Conservation (phyloP, 164 flowering plant genomes). For the Macadamia integrifolia region DNA sequence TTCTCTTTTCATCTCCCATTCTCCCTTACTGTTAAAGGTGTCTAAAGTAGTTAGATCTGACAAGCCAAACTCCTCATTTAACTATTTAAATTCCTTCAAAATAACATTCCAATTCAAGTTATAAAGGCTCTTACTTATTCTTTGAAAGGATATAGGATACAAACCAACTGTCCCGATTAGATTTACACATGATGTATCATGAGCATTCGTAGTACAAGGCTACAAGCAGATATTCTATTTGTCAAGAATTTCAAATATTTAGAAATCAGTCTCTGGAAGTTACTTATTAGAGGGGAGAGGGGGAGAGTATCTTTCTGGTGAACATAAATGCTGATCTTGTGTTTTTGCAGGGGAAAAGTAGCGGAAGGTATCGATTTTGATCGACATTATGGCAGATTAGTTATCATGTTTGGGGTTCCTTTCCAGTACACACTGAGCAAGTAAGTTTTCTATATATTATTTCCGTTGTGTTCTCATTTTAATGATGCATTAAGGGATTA, state of each 20-base stretch:
- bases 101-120: no score
- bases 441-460: slow-evolving; percentile 25
- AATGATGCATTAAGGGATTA: background rate
- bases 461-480: background rate
- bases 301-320: background rate
- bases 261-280: background rate
- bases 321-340: background rate
- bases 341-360: slow-evolving; percentile 85
- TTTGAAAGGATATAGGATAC: no score
- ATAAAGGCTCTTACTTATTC: no score
- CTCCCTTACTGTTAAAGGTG: no score
- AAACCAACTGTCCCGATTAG: no score
- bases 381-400: slow-evolving; percentile 97
- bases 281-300: background rate
- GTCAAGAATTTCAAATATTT: background rate
- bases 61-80: no score
- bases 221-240: background rate
- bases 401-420: slow-evolving; percentile 98
- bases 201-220: background rate
- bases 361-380: slow-evolving; percentile 99
- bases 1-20: no score
- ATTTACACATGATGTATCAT: no score
- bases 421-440: slow-evolving; percentile 98
- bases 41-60: no score
- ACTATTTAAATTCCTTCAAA: no score